Evolutionary conservation across 768 basidiomycete species (phyloP).

Genomic region (Agrocybe pediades): DNA sequence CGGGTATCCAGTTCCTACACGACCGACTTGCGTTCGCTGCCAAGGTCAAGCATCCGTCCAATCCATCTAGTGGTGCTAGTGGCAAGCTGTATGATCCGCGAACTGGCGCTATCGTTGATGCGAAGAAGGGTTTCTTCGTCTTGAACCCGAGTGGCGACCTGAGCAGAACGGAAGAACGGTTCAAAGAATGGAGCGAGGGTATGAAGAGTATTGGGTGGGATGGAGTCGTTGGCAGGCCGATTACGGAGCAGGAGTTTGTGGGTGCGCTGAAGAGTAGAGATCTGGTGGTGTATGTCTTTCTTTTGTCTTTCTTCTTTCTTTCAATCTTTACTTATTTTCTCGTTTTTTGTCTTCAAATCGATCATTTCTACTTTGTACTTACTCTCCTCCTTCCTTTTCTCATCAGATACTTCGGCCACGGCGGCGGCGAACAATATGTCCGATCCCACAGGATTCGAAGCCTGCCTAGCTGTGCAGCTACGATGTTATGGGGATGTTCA

Average conservation of each 20-base stretch:
- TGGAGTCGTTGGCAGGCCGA: conserved; percentile 72
- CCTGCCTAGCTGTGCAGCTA: conserved; percentile 83
- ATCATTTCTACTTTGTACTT: neutral
- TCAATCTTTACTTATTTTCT: no score
- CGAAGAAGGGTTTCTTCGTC: conserved; percentile 75
- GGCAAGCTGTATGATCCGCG: conserved; percentile 21
- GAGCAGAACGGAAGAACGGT: conserved; percentile 77
- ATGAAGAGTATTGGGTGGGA: conserved; percentile 83
- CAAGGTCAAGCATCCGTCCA: conserved; percentile 43
- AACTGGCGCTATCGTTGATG: conserved; percentile 61
- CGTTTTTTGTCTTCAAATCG: no score
- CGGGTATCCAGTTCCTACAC: conserved; percentile 83
- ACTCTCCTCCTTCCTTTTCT: conserved; percentile 3
- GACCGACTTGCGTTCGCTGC: conserved; percentile 79
- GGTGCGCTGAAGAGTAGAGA: conserved; percentile 74
- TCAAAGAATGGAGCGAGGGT: conserved; percentile 73
- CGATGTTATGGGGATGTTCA: conserved; percentile 99
- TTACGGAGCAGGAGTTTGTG: conserved; percentile 84
- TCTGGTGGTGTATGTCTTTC: conserved; percentile 79
- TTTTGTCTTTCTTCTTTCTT: no score
- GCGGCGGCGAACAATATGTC: conserved; percentile 93
- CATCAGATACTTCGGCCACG: conserved; percentile 93
- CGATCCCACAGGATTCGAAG: conserved; percentile 85
- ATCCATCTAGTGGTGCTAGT: conserved; percentile 19
- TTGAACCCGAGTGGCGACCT: conserved; percentile 95